These are phyloP conservation scores for Epichloe aotearoae DNA, from an alignment of 2,329 filamentous ascomycete species.

Conservation along the genomic window DNA sequence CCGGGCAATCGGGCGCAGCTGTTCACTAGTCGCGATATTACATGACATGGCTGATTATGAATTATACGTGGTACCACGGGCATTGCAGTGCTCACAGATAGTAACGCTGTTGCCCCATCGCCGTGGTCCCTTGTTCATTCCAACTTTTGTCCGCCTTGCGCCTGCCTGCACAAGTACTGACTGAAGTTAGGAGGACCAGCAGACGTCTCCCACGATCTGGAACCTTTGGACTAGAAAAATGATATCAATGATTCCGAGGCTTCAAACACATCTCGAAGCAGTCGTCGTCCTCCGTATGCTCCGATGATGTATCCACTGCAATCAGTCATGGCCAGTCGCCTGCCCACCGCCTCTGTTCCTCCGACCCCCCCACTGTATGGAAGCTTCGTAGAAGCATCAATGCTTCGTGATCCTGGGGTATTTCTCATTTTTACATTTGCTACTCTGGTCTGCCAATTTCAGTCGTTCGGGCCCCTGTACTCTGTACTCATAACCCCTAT, in stretches of 20 bases:
- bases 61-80: too few relatives aligned
- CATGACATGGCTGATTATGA: too few relatives aligned
- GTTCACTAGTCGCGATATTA: too few relatives aligned
- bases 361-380: constrained; percentile 5
- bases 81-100: too few relatives aligned
- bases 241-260: background rate
- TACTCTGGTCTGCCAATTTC: too few relatives aligned
- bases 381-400: constrained; percentile 9
- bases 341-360: background rate
- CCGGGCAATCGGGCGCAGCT: too few relatives aligned
- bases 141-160: background rate
- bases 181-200: too few relatives aligned
- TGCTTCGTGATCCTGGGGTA: constrained; percentile 1
- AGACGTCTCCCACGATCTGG: background rate
- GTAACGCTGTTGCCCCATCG: too few relatives aligned
- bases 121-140: background rate
- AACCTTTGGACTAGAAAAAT: background rate
- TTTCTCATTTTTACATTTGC: background rate
- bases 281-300: background rate
- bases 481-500: too few relatives aligned
- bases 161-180: background rate
- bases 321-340: background rate
- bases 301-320: constrained; percentile 1
- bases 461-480: too few relatives aligned
- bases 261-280: too few relatives aligned